Conservation (phyloP, 768 basidiomycete species). For the Solioccasus polychromus region DNA sequence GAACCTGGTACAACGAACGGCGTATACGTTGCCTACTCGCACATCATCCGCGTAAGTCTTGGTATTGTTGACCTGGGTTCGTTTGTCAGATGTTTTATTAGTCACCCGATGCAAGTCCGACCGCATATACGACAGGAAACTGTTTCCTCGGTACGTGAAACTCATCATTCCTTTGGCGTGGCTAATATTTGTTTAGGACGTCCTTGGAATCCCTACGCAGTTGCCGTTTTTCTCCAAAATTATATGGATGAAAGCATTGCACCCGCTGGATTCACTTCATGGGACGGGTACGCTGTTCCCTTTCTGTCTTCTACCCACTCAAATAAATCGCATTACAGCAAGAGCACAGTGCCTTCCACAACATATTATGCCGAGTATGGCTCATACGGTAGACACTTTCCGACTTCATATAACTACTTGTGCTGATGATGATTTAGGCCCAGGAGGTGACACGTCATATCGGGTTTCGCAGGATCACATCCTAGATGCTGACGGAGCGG, state of each 20-base stretch:
- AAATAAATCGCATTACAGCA: slow-evolving; percentile 30
- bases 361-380: slow-evolving; percentile 58
- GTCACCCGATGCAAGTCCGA: slow-evolving; percentile 59
- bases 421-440: slow-evolving; percentile 35
- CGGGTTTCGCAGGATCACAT: slow-evolving; percentile 48
- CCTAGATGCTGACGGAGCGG: slow-evolving; percentile 27
- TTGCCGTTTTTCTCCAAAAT: slow-evolving; percentile 50
- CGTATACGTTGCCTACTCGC: slow-evolving; percentile 53
- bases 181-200: slow-evolving; percentile 28
- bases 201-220: slow-evolving; percentile 62
- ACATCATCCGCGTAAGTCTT: slow-evolving; percentile 49
- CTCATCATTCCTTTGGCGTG: background rate
- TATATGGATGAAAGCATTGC: slow-evolving; percentile 58
- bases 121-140: slow-evolving; percentile 38
- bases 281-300: slow-evolving; percentile 25
- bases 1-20: slow-evolving; percentile 41
- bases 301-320: background rate
- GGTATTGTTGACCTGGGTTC: background rate
- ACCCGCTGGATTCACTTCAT: slow-evolving; percentile 51
- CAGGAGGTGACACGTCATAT: slow-evolving; percentile 46
- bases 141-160: slow-evolving; percentile 51
- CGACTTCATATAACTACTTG: background rate
- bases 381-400: slow-evolving; percentile 41
- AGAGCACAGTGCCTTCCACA: slow-evolving; percentile 48
- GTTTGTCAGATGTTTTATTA: slow-evolving; percentile 18